Evolutionary conservation across 2,329 filamentous ascomycete genomes (phyloP).

Genomic region (Laburnicola sp.): DNA sequence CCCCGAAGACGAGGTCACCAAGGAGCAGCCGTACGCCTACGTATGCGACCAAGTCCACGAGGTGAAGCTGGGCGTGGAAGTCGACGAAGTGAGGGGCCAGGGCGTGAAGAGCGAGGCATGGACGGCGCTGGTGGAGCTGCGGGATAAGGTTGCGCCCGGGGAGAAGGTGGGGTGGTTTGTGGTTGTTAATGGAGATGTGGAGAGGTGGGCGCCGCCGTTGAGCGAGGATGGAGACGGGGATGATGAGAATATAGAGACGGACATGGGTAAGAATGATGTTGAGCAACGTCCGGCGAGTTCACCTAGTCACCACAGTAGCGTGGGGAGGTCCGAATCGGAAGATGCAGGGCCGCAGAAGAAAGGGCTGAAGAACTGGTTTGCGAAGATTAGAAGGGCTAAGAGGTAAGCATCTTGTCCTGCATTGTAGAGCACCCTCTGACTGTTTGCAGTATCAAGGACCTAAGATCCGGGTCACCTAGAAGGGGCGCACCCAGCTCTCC

Average conservation of each 20-base stretch:
- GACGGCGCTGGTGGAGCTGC: constrained; percentile 58
- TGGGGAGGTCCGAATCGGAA: constrained; percentile 15
- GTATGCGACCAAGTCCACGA: constrained; percentile 74
- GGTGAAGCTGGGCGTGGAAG: constrained; percentile 56
- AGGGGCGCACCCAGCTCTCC: constrained; percentile 21
- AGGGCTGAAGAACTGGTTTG: constrained; percentile 42
- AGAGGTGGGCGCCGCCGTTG: constrained; percentile 50
- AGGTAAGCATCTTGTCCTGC: constrained; percentile 21
- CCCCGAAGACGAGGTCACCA: constrained; percentile 62
- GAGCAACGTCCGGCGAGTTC: constrained; percentile 23
- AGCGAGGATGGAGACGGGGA: constrained; percentile 19
- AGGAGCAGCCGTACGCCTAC: constrained; percentile 77
- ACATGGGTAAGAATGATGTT: constrained; percentile 24
- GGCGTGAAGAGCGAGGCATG: constrained; percentile 56
- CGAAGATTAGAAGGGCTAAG: constrained; percentile 33
- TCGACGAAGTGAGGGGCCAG: constrained; percentile 58
- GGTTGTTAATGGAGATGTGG: constrained; percentile 66
- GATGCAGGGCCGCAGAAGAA: constrained; percentile 22
- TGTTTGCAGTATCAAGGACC: constrained; percentile 27
- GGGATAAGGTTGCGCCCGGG: constrained; percentile 62
- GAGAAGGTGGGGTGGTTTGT: constrained; percentile 67
- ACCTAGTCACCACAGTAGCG: constrained; percentile 29
- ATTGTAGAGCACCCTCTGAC: constrained; percentile 15
- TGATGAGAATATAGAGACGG: constrained; percentile 5
- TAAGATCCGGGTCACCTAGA: constrained; percentile 23